These are phyloP conservation scores for Exophiala bonariae DNA, from an alignment of 2,329 filamentous ascomycete species.

Conservation along the genomic window DNA sequence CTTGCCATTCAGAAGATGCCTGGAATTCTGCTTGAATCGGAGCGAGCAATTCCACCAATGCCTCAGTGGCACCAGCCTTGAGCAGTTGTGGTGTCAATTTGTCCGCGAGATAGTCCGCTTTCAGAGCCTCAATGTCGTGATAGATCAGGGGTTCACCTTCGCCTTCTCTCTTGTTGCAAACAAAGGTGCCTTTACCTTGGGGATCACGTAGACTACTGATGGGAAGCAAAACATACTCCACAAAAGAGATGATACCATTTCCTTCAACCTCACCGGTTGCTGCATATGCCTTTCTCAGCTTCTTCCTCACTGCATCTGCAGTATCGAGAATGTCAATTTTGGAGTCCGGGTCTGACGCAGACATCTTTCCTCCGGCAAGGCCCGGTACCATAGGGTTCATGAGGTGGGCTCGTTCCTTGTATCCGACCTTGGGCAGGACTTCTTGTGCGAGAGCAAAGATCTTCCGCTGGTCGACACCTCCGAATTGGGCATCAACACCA, in stretches of 20 bases:
- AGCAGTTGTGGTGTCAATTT: slow-evolving; percentile 82
- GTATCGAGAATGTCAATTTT: slow-evolving; percentile 93
- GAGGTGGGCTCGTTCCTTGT: slow-evolving; percentile 71
- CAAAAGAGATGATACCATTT: slow-evolving; percentile 83
- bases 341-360: slow-evolving; percentile 65
- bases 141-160: slow-evolving; percentile 78
- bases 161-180: slow-evolving; percentile 59
- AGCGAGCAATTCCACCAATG: slow-evolving; percentile 63
- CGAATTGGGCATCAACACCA: slow-evolving; percentile 84
- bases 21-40: slow-evolving; percentile 77
- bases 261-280: slow-evolving; percentile 74
- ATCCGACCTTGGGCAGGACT: slow-evolving; percentile 80
- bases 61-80: slow-evolving; percentile 78
- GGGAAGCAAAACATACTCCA: slow-evolving; percentile 83
- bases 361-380: slow-evolving; percentile 70
- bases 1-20: slow-evolving; percentile 75
- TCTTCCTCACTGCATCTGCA: slow-evolving; percentile 72
- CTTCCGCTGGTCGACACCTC: slow-evolving; percentile 82
- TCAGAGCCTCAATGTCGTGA: slow-evolving; percentile 70
- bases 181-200: slow-evolving; percentile 59
- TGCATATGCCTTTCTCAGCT: slow-evolving; percentile 81
- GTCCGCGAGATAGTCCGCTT: slow-evolving; percentile 78
- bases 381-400: slow-evolving; percentile 91
- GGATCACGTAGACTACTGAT: slow-evolving; percentile 61
- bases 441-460: slow-evolving; percentile 85